Evolutionary conservation across 2,329 filamentous ascomycete genomes (phyloP).

Genomic region (Grosmannia penicillata): DNA sequence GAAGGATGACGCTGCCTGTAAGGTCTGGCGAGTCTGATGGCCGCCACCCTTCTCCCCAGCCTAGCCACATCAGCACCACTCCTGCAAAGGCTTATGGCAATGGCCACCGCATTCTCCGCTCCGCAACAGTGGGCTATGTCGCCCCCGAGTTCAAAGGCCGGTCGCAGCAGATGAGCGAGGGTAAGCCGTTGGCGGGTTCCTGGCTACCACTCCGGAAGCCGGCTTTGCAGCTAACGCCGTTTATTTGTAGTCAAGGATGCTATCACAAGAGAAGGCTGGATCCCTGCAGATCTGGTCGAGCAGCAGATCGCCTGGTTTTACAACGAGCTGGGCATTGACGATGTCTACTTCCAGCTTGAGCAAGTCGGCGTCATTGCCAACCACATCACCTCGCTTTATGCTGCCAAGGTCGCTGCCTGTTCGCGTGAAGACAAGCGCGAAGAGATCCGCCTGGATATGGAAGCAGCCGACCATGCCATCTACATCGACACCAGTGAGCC

Average conservation of each 20-base stretch:
- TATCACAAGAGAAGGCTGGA: conserved; percentile 68
- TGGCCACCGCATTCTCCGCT: conserved; percentile 63
- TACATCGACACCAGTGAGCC: conserved; percentile 97
- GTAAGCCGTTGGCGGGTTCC: conserved; percentile 25
- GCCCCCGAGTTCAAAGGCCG: conserved; percentile 91
- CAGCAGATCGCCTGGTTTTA: conserved; percentile 94
- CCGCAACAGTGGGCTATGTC: conserved; percentile 85
- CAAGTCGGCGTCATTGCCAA: conserved; percentile 73
- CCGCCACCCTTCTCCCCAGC: conserved; percentile 72
- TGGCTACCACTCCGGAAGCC: not conserved
- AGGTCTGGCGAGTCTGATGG: conserved; percentile 20
- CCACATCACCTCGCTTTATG: conserved; percentile 91
- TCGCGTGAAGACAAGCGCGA: conserved; percentile 86
- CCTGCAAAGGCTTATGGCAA: conserved; percentile 35
- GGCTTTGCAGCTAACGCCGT: not conserved
- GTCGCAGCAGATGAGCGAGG: conserved; percentile 72
- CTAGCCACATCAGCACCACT: conserved; percentile 64
- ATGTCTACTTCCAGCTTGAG: conserved; percentile 95
- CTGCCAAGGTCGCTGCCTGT: conserved; percentile 88
- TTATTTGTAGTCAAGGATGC: conserved; percentile 56
- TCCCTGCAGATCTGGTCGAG: conserved; percentile 70
- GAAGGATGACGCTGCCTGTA: conserved; percentile 16
- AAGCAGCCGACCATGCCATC: conserved; percentile 85
- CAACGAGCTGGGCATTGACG: conserved; percentile 86
- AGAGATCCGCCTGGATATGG: conserved; percentile 92